These are phyloP conservation scores for Fraxinus anomala DNA, from an alignment of 257 asterid genomes.

Conservation along the genomic window DNA sequence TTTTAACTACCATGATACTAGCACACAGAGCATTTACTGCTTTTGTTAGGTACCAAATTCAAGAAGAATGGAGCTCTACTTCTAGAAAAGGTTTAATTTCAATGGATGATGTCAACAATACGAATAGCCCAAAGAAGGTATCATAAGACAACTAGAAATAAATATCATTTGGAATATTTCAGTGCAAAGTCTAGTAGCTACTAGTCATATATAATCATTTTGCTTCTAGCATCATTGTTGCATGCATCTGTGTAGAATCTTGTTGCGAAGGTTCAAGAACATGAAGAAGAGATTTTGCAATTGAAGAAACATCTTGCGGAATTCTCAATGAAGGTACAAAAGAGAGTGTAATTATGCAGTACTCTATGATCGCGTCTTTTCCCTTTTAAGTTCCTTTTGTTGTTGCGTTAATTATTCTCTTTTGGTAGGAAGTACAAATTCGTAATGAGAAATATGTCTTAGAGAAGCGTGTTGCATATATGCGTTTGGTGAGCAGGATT, in stretches of 20 bases:
- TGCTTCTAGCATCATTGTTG: conserved; percentile 29
- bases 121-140: conserved; percentile 75
- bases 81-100: conserved; percentile 60
- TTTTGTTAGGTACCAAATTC: conserved; percentile 55
- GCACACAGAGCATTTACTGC: conserved; percentile 15
- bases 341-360: conserved; percentile 22
- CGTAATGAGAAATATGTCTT: conserved; percentile 77
- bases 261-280: conserved; percentile 66
- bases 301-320: conserved; percentile 78
- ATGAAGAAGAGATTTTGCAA: conserved; percentile 84
- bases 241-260: conserved; percentile 52
- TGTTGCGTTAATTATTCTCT: conserved; percentile 27
- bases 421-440: conserved; percentile 78
- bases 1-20: conserved; percentile 20
- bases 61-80: conserved; percentile 47
- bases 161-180: conserved; percentile 11
- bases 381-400: conserved; percentile 17
- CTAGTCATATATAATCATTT: conserved; percentile 23
- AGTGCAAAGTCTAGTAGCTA: conserved; percentile 1
- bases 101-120: conserved; percentile 49
- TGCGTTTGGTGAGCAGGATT: conserved; percentile 78
- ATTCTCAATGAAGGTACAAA: conserved; percentile 67
- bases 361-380: conserved; percentile 13
- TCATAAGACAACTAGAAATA: conserved; percentile 11
- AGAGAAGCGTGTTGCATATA: conserved; percentile 92